Percentiles rank a stretch among this genome's conserved stretches.
Conservation (phyloP, 257 asterid genomes). For the Anisodus acutangulus region DNA sequence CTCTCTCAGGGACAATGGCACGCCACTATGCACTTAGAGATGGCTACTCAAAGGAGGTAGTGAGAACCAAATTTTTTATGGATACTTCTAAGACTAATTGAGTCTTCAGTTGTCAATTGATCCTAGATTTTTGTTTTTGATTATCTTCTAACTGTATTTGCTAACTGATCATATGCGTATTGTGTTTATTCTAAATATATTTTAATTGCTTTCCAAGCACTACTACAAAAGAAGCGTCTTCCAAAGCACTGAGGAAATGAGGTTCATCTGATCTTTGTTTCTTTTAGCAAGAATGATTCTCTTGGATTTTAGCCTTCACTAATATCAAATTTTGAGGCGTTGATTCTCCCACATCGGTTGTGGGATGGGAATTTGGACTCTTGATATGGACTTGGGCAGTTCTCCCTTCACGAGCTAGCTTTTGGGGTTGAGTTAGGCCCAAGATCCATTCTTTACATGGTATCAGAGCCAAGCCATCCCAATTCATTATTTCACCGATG, state of each 20-base stretch:
- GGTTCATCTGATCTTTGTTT: background rate
- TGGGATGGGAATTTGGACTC: too few relatives aligned
- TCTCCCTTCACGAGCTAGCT: too few relatives aligned
- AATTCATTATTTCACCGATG: too few relatives aligned
- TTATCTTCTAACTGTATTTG: background rate
- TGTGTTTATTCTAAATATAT: constrained; percentile 9
- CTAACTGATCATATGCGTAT: constrained; percentile 3
- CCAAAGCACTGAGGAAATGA: background rate
- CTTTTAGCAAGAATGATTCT: background rate
- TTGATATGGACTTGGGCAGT: too few relatives aligned
- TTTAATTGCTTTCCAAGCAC: background rate
- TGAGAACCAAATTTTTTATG: constrained; percentile 21
- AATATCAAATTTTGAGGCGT: background rate
- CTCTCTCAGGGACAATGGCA: constrained; percentile 92
- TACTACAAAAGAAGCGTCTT: background rate
- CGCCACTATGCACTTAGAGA: constrained; percentile 96
- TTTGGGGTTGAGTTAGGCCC: too few relatives aligned
- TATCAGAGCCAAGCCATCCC: too few relatives aligned
- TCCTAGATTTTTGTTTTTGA: constrained; percentile 29
- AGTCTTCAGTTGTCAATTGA: background rate
- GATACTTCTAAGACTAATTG: background rate
- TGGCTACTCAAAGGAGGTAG: constrained; percentile 85
- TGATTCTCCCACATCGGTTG: too few relatives aligned
- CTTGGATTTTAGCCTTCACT: constrained; percentile 9
- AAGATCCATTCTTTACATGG: too few relatives aligned